Evolutionary conservation across 306 rosid genomes (phyloP).

Genomic region (Crotalaria pallida): DNA sequence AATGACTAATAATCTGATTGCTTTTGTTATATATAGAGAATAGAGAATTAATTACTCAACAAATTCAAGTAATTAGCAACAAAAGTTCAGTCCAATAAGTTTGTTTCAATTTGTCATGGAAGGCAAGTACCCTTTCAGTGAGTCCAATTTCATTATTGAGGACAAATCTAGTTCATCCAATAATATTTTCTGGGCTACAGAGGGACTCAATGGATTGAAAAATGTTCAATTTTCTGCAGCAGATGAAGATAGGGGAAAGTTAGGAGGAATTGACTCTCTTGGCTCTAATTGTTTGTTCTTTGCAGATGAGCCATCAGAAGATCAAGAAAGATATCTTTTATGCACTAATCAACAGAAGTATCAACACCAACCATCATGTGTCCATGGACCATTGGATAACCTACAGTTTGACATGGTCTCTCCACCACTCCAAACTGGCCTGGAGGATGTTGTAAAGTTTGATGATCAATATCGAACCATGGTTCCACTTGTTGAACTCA

Average conservation of each 20-base stretch:
- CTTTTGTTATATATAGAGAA: not conserved
- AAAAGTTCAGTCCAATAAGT: not conserved
- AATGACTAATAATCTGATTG: not conserved
- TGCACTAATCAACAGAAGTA: conserved; percentile 30
- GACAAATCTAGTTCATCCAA: conserved; percentile 29
- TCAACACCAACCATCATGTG: conserved; percentile 25
- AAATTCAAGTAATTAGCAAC: not conserved
- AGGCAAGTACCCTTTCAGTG: conserved; percentile 20
- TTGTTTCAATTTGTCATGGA: conserved; percentile 28
- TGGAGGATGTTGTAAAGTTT: conserved; percentile 14
- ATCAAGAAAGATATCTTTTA: not conserved
- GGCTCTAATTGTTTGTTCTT: conserved; percentile 20
- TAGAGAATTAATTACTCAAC: not conserved
- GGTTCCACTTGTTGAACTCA: conserved; percentile 12
- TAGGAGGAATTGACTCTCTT: conserved; percentile 20
- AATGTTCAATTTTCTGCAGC: conserved; percentile 7
- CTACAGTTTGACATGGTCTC: conserved; percentile 33
- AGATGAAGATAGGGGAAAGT: conserved; percentile 19
- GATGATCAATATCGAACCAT: conserved; percentile 11
- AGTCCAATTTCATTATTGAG: conserved; percentile 18
- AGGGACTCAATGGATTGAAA: conserved; percentile 15
- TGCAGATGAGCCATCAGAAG: conserved; percentile 14
- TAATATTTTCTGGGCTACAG: conserved; percentile 12
- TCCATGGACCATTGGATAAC: conserved; percentile 29
- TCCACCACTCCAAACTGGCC: conserved; percentile 29